phyloP scores from a whole-genome alignment of 2,329 filamentous ascomycete genomes.

The Fusarium paranaense region DNA sequence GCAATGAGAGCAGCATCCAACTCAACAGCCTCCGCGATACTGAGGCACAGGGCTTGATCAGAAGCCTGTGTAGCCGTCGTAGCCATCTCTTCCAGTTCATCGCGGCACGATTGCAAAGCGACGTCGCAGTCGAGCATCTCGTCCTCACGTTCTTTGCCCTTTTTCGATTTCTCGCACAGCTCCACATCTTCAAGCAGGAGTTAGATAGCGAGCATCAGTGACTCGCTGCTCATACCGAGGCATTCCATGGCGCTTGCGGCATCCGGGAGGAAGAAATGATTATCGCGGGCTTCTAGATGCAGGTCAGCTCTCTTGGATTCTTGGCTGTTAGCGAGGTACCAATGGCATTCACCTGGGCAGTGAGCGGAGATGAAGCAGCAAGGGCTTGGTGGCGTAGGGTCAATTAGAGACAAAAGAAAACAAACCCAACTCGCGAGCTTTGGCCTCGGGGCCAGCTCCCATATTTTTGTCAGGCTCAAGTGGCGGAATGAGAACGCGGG shows the following conservation, averaged over 20 bases:
- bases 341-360: not conserved
- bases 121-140: not conserved
- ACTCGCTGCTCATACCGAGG: not conserved
- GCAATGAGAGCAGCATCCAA: too few species aligned
- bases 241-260: not conserved
- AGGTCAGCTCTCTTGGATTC: not conserved
- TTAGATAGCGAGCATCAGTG: not conserved
- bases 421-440: not conserved
- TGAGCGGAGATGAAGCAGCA: not conserved
- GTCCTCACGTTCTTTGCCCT: conserved; percentile 23
- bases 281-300: not conserved
- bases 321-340: not conserved
- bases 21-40: too few species aligned
- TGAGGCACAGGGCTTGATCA: too few species aligned
- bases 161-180: not conserved
- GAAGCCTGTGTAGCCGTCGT: too few species aligned
- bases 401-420: not conserved
- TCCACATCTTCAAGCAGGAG: too few species aligned
- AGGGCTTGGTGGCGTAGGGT: not conserved
- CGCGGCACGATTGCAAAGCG: too few species aligned
- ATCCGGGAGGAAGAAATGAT: not conserved
- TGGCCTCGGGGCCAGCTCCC: not conserved
- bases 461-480: not conserved
- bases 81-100: too few species aligned
- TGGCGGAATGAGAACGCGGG: not conserved